Conservation (phyloP, 2,329 filamentous ascomycete species). For the Trichoderma koningiopsis region DNA sequence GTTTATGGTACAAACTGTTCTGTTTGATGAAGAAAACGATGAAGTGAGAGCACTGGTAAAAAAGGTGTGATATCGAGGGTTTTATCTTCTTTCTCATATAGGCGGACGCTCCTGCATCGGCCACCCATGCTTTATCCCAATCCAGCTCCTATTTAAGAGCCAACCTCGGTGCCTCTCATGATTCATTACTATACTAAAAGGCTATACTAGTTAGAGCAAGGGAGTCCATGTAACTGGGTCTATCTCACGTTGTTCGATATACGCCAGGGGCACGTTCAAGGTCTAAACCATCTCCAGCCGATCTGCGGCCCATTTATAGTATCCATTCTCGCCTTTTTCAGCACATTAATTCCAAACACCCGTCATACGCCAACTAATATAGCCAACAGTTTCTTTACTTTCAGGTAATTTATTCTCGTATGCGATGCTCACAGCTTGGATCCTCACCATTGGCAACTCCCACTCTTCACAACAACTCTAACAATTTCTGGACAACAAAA, state of each 20-base stretch:
- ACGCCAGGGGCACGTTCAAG: not conserved
- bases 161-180: not conserved
- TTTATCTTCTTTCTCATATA: not conserved
- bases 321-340: not conserved
- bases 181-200: not conserved
- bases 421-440: not conserved
- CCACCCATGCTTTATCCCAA: not conserved
- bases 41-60: not conserved
- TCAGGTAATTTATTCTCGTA: not conserved
- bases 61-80: not conserved
- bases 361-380: too few relatives aligned
- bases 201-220: not conserved
- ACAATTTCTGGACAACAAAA: not conserved
- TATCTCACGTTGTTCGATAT: not conserved
- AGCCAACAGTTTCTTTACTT: too few relatives aligned
- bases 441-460: not conserved
- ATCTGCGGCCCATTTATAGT: not conserved
- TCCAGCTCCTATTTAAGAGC: not conserved
- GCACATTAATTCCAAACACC: not conserved
- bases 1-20: rapidly evolving
- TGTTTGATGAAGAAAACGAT: not conserved
- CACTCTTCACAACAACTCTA: not conserved
- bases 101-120: not conserved
- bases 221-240: not conserved
- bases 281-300: not conserved